A percentile compares a stretch with the other conserved stretches of the same genome.
Evolutionary conservation across 176 grass and related monocot species (phyloP).

Genomic region (Bothriochloa decipiens): DNA sequence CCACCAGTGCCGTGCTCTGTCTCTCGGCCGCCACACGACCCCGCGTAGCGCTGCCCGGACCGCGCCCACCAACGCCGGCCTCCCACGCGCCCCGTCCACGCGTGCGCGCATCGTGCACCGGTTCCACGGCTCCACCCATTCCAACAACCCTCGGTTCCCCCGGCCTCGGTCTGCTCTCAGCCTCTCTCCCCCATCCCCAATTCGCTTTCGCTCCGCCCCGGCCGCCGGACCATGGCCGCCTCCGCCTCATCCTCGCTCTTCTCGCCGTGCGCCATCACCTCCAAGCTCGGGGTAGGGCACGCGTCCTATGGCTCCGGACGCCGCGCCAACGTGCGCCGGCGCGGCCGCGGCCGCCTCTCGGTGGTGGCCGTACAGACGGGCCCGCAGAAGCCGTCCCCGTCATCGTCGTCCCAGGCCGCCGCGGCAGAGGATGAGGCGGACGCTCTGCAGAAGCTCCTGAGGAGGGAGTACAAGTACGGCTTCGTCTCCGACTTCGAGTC

Average conservation of each 20-base stretch:
- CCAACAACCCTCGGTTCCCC: slow-evolving; percentile 3
- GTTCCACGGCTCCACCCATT: slow-evolving; percentile 13
- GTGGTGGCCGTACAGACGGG: slow-evolving; percentile 76
- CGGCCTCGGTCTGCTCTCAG: neutral
- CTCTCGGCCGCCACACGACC: slow-evolving; percentile 54
- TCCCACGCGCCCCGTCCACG: neutral
- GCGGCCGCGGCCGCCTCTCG: slow-evolving; percentile 48
- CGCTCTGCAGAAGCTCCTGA: slow-evolving; percentile 78
- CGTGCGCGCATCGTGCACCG: slow-evolving; percentile 23
- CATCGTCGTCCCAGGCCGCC: slow-evolving; percentile 23
- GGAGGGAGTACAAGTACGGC: slow-evolving; percentile 89
- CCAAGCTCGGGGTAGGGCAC: slow-evolving; percentile 29
- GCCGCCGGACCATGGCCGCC: slow-evolving; percentile 44
- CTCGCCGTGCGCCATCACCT: slow-evolving; percentile 41
- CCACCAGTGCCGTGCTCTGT: slow-evolving; percentile 42
- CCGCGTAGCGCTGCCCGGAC: neutral
- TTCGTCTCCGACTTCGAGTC: slow-evolving; percentile 94
- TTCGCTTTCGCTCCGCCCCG: slow-evolving; percentile 21
- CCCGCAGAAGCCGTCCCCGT: slow-evolving; percentile 51
- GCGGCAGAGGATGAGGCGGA: slow-evolving; percentile 58
- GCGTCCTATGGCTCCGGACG: slow-evolving; percentile 11
- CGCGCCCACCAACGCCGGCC: slow-evolving; percentile 16
- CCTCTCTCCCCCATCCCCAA: slow-evolving; percentile 24
- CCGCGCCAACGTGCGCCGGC: slow-evolving; percentile 22
- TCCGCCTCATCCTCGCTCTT: slow-evolving; percentile 58